Evolutionary conservation across 768 basidiomycete species (phyloP).

Genomic region (Termitomyces sp.): DNA sequence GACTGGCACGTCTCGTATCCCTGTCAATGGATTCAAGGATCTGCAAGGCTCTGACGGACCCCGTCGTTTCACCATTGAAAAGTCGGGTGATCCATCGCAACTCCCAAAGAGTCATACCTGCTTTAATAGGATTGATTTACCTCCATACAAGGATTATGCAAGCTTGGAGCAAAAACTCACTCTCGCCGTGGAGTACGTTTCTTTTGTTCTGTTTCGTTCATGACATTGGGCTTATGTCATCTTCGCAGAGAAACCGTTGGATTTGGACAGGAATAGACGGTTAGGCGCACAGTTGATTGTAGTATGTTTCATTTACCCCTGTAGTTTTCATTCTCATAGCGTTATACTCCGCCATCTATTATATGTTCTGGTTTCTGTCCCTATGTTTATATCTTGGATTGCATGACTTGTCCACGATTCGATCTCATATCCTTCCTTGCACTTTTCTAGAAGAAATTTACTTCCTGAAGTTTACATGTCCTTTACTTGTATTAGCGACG

Average conservation of each 20-base stretch:
- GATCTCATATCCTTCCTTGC: background rate
- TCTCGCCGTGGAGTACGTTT: slow-evolving; percentile 86
- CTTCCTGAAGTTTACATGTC: background rate
- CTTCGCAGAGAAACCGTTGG: slow-evolving; percentile 78
- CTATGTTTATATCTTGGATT: background rate
- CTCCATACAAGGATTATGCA: slow-evolving; percentile 96
- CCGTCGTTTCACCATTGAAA: slow-evolving; percentile 96
- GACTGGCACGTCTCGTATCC: slow-evolving; percentile 94
- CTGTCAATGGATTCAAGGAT: slow-evolving; percentile 98
- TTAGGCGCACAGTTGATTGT: background rate
- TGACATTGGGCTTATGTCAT: slow-evolving; percentile 9
- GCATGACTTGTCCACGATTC: background rate
- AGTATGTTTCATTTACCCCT: slow-evolving; percentile 4
- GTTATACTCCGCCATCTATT: background rate
- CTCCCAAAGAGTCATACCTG: slow-evolving; percentile 96
- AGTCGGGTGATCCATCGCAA: slow-evolving; percentile 94
- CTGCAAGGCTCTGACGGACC: slow-evolving; percentile 97
- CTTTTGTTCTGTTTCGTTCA: slow-evolving; percentile 8
- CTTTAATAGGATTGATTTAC: slow-evolving; percentile 95
- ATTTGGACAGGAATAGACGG: slow-evolving; percentile 81
- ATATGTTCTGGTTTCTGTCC: background rate
- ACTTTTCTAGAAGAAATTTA: background rate
- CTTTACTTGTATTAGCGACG: slow-evolving; percentile 11
- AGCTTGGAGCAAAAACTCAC: slow-evolving; percentile 94
- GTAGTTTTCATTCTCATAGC: background rate